These are phyloP conservation scores for Candida ficus DNA, from an alignment of 805 yeast species.

Conservation along the genomic window DNA sequence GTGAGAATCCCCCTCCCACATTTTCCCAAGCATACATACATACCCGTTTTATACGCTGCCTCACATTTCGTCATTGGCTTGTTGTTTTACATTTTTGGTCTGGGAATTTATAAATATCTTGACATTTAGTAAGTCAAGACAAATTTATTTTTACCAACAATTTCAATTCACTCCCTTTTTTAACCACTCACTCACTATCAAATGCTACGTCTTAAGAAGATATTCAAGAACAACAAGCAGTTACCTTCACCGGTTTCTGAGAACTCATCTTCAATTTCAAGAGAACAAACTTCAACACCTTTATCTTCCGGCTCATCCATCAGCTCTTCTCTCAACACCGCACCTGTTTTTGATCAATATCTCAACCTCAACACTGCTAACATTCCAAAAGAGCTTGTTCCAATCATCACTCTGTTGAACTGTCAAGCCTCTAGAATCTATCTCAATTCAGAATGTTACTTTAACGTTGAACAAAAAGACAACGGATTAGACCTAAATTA, in stretches of 20 bases:
- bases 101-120: no score
- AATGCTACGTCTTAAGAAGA: constrained; percentile 7
- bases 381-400: constrained; percentile 54
- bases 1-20: no score
- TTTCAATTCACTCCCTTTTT: no score
- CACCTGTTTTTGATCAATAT: constrained; percentile 11
- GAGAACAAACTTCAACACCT: neutral
- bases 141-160: no score
- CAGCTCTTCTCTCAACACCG: neutral
- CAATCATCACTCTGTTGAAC: constrained; percentile 62
- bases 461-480: constrained; percentile 18
- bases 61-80: no score
- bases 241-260: neutral
- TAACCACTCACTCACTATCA: no score
- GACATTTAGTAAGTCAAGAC: no score
- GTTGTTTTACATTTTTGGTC: no score
- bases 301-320: neutral
- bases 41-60: no score
- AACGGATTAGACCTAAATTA: neutral
- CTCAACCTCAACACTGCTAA: constrained; percentile 14
- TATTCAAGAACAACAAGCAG: constrained; percentile 10
- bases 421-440: constrained; percentile 69
- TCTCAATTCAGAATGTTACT: constrained; percentile 39
- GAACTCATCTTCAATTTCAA: neutral
- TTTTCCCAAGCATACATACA: no score